These are phyloP conservation scores for Canavalia gladiata DNA, from an alignment of 306 rosid species.

Conservation along the genomic window DNA sequence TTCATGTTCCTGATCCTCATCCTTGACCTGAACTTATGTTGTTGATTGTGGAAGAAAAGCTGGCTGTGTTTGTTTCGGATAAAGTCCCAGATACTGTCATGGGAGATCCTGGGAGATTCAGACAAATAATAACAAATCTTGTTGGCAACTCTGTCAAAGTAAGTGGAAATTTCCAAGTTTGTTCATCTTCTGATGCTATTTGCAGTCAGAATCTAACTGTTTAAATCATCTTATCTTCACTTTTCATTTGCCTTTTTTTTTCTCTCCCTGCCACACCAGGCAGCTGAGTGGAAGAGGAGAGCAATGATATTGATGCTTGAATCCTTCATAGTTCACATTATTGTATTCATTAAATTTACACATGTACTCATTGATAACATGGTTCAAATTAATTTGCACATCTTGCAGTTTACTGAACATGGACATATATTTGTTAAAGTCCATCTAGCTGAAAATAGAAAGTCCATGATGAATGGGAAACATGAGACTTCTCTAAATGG, in stretches of 20 bases:
- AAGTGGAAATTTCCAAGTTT: constrained; percentile 43
- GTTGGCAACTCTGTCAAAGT: constrained; percentile 96
- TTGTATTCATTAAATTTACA: constrained; percentile 1
- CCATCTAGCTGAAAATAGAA: constrained; percentile 66
- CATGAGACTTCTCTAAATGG: constrained; percentile 61
- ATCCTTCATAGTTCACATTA: constrained; percentile 11
- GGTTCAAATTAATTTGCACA: constrained; percentile 34
- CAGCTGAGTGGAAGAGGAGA: neutral
- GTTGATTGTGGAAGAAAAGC: constrained; percentile 60
- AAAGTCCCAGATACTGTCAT: constrained; percentile 81
- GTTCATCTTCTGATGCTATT: constrained; percentile 5
- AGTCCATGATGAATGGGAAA: constrained; percentile 55
- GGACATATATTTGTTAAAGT: constrained; percentile 93
- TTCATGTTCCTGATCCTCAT: neutral
- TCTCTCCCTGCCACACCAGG: neutral
- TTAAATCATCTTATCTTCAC: neutral
- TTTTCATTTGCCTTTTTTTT: neutral
- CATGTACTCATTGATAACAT: constrained; percentile 35
- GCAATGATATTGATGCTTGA: constrained; percentile 15
- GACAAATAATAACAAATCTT: constrained; percentile 91
- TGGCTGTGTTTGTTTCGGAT: constrained; percentile 92
- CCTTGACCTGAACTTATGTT: constrained; percentile 29
- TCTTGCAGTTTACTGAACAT: constrained; percentile 86
- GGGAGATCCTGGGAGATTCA: constrained; percentile 96
- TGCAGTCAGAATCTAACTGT: constrained; percentile 7